Conservation (phyloP, 768 basidiomycete genomes). For the Amanita pseudoporphyria region DNA sequence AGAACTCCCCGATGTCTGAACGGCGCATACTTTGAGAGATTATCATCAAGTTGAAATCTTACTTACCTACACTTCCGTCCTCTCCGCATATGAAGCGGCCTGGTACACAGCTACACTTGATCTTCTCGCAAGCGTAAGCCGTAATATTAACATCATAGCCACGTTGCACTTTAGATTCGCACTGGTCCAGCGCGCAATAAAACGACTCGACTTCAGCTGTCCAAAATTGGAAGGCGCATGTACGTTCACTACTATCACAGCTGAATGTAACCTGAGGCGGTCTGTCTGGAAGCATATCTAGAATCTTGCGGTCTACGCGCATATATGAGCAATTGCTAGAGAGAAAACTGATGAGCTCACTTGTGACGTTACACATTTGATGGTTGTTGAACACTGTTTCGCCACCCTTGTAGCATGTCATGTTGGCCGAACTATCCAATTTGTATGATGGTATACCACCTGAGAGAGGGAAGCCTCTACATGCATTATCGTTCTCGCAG, state of each 20-base stretch:
- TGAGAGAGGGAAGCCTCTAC: constrained; percentile 65
- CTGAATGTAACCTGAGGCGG: constrained; percentile 96
- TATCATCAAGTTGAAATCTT: background rate
- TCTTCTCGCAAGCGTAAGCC: constrained; percentile 69
- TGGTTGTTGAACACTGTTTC: constrained; percentile 92
- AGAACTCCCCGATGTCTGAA: constrained; percentile 88
- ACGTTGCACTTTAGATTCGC: constrained; percentile 35
- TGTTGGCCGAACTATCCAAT: constrained; percentile 24
- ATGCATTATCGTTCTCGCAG: constrained; percentile 76
- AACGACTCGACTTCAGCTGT: constrained; percentile 91
- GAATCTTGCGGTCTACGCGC: constrained; percentile 80
- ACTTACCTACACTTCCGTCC: constrained; percentile 82
- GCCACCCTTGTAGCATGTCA: constrained; percentile 5
- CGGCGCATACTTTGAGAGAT: background rate
- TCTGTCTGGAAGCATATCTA: constrained; percentile 82
- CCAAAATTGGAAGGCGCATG: constrained; percentile 98
- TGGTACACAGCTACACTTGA: constrained; percentile 90
- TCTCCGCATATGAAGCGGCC: constrained; percentile 94
- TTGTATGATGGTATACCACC: constrained; percentile 29
- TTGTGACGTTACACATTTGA: constrained; percentile 98
- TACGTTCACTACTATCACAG: constrained; percentile 53
- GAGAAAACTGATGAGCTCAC: constrained; percentile 35
- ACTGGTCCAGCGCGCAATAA: constrained; percentile 80
- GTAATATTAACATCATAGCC: constrained; percentile 67
- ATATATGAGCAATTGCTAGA: background rate